A percentile compares a stretch with the other conserved stretches of the same genome.
Evolutionary conservation across 441 rosid species (phyloP).

Genomic region (Flueggea neowawraea): DNA sequence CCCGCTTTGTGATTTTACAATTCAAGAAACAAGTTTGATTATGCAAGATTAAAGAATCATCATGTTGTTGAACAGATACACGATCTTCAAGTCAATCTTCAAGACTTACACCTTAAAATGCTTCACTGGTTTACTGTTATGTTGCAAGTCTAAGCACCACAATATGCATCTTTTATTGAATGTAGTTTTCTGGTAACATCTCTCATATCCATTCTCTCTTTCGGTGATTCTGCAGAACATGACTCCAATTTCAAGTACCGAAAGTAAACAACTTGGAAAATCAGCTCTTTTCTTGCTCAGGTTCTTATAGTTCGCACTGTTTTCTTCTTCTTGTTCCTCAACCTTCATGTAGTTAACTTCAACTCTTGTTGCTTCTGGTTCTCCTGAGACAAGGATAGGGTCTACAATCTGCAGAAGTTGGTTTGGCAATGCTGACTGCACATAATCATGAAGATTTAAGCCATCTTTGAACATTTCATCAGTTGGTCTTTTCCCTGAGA

Average conservation of each 20-base stretch:
- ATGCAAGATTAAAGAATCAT: no score
- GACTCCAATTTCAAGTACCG: not conserved
- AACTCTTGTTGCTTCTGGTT: not conserved
- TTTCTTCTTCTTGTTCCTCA: constrained; percentile 1
- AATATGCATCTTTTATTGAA: not conserved
- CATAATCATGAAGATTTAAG: constrained; percentile 5
- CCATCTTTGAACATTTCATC: constrained; percentile 7
- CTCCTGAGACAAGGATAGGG: constrained; percentile 4
- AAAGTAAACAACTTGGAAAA: not conserved
- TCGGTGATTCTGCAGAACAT: not conserved
- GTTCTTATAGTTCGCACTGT: not conserved
- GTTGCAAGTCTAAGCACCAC: not conserved
- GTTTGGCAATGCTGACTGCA: constrained; percentile 2
- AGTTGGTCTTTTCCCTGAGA: constrained; percentile 13
- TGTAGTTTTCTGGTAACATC: constrained; percentile 2
- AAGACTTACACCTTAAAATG: no score
- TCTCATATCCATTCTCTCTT: not conserved
- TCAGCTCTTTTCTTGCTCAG: not conserved
- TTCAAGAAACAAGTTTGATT: no score
- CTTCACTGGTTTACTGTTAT: no score
- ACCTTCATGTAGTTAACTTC: not conserved
- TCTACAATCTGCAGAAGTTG: constrained; percentile 1
- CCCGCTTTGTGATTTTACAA: no score
- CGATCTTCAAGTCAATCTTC: no score
- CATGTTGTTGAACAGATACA: no score